Conservation (phyloP, 352 stramenopile species). For the Pythium rhizo-oryzae region DNA sequence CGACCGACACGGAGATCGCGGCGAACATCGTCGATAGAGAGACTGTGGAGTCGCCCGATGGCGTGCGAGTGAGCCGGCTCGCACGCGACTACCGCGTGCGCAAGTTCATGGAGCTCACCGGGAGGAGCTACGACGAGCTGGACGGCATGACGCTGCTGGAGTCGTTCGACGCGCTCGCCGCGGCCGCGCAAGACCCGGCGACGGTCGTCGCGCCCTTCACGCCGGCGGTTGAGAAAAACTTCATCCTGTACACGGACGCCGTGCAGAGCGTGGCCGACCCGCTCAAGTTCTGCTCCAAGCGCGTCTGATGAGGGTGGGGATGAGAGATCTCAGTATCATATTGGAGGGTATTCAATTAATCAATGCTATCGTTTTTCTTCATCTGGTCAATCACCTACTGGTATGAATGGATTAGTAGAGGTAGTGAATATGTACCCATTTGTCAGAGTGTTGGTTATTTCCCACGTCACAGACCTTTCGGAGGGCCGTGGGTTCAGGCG, state of each 20-base stretch:
- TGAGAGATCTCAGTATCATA: no score
- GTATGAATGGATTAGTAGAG: no score
- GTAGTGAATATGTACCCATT: no score
- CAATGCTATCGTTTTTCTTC: no score
- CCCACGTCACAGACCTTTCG: no score
- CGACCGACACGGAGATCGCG: conserved; percentile 57
- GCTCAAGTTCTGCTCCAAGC: background rate
- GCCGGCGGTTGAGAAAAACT: conserved; percentile 11
- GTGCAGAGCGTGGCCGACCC: conserved; percentile 15
- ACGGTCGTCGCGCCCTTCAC: conserved; percentile 8
- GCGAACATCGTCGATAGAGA: conserved; percentile 56
- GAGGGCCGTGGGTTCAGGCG: no score
- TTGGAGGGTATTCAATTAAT: no score
- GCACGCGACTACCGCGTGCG: conserved; percentile 52
- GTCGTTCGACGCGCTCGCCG: conserved; percentile 31
- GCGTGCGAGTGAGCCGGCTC: conserved; percentile 40
- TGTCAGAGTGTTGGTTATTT: no score
- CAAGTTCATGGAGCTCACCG: conserved; percentile 61
- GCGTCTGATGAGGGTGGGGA: no score
- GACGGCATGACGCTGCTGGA: conserved; percentile 44
- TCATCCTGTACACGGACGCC: conserved; percentile 10
- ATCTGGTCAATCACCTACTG: no score
- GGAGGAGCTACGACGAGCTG: conserved; percentile 37
- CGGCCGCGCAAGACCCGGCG: background rate
- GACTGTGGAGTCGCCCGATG: conserved; percentile 32